phyloP scores from a whole-genome alignment of 352 stramenopile species.

The Pythium diclinum region DNA sequence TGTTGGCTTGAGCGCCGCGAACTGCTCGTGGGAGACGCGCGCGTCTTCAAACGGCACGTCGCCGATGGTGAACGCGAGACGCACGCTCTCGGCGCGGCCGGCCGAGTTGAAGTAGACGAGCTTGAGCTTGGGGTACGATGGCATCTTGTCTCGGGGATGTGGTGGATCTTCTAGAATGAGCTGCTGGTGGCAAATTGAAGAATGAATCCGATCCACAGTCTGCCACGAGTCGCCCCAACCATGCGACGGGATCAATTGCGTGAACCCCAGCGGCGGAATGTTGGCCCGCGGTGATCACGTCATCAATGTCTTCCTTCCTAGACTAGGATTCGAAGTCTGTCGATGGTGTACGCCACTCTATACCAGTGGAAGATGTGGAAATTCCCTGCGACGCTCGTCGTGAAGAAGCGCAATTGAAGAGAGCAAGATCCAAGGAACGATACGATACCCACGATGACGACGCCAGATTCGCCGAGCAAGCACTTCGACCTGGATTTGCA shows the following conservation, averaged over 20 bases:
- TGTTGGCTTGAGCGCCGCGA: constrained; percentile 27
- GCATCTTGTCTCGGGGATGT: constrained; percentile 12
- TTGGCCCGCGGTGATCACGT: background rate
- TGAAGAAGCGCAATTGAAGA: background rate
- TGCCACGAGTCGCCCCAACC: background rate
- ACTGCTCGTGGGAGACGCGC: constrained; percentile 32
- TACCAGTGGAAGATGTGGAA: background rate
- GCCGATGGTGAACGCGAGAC: constrained; percentile 33
- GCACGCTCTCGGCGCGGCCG: constrained; percentile 33
- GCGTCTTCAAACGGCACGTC: constrained; percentile 41
- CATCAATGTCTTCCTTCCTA: background rate
- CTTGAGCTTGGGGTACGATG: constrained; percentile 28
- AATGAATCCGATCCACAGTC: constrained; percentile 4
- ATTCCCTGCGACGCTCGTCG: background rate
- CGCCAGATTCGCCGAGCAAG: constrained; percentile 15
- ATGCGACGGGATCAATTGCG: constrained; percentile 5
- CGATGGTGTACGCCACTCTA: background rate
- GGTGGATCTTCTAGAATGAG: background rate
- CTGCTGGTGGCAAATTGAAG: constrained; percentile 1
- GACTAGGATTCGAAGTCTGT: background rate
- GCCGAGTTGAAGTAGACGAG: constrained; percentile 42
- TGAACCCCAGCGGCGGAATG: constrained; percentile 1
- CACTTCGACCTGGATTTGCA: constrained; percentile 67
- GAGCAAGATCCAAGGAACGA: background rate
- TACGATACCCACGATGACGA: constrained; percentile 6